Conservation (phyloP, 805 yeast genomes). For the Metschnikowia chrysomelidarum region DNA sequence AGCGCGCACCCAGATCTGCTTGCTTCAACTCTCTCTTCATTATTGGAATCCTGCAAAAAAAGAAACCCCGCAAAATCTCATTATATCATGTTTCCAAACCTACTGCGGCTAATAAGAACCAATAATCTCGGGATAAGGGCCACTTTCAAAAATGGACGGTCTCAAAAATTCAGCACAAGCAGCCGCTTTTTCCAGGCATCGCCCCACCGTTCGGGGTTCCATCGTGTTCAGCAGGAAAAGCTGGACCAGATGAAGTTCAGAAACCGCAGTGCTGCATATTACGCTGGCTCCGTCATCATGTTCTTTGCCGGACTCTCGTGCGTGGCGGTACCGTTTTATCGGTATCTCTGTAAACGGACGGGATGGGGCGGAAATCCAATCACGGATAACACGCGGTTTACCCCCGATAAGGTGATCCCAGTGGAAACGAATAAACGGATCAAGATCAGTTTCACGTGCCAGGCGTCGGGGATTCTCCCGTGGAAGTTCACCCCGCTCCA, state of each 20-base stretch:
- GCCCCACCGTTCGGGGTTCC: slow-evolving; percentile 5
- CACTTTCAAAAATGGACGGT: neutral
- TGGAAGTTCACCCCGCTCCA: slow-evolving; percentile 97
- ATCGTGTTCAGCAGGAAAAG: slow-evolving; percentile 20
- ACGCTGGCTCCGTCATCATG: slow-evolving; percentile 65
- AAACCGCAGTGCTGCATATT: slow-evolving; percentile 59
- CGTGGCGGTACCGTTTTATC: slow-evolving; percentile 88
- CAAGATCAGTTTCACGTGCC: slow-evolving; percentile 84
- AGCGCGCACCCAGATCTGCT: too few species aligned
- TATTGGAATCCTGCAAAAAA: too few species aligned
- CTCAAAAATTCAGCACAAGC: slow-evolving; percentile 2
- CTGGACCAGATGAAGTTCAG: slow-evolving; percentile 31
- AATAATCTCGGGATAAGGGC: neutral
- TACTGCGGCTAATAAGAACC: slow-evolving; percentile 8
- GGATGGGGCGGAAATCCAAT: slow-evolving; percentile 97
- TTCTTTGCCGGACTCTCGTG: slow-evolving; percentile 76
- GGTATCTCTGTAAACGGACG: slow-evolving; percentile 89
- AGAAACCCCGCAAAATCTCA: too few species aligned
- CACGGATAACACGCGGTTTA: slow-evolving; percentile 75
- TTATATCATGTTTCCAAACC: slow-evolving; percentile 3
- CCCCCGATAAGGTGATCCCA: slow-evolving; percentile 84
- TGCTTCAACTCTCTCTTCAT: too few species aligned
- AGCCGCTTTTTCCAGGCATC: slow-evolving; percentile 5
- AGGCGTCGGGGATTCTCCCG: slow-evolving; percentile 84
- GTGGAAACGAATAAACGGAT: slow-evolving; percentile 83